Conservation (phyloP, 257 asterid species). For the Przewalskia tangutica region DNA sequence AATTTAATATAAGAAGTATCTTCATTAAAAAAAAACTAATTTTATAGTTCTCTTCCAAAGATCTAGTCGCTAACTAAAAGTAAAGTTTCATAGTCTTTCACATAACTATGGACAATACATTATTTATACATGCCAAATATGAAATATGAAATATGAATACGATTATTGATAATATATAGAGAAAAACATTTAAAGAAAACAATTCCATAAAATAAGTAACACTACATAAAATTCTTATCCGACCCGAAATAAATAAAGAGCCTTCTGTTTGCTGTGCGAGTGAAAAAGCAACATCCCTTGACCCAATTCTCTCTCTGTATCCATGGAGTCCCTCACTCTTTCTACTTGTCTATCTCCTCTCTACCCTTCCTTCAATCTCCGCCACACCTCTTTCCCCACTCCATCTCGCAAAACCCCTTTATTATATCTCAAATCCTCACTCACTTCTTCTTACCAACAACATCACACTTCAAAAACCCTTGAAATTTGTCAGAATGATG, state of each 20-base stretch:
- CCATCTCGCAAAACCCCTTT: constrained; percentile 12
- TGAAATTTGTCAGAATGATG: constrained; percentile 11
- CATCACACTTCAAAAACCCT: constrained; percentile 11
- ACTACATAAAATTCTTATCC: background rate
- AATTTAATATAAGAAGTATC: too few relatives aligned
- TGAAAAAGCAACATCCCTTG: background rate
- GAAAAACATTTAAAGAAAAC: too few relatives aligned
- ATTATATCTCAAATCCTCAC: constrained; percentile 13
- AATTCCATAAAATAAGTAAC: too few relatives aligned
- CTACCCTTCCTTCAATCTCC: background rate
- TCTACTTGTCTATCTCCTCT: constrained; percentile 34
- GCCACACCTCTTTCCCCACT: background rate
- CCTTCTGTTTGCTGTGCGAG: background rate
- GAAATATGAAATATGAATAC: too few relatives aligned
- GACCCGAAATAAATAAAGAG: background rate
- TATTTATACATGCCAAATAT: too few relatives aligned
- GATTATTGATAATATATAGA: too few relatives aligned
- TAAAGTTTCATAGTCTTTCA: too few relatives aligned
- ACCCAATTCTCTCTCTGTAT: constrained; percentile 8
- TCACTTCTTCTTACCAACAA: constrained; percentile 17
- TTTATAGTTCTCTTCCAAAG: too few relatives aligned
- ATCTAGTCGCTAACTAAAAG: too few relatives aligned
- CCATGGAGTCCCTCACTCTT: constrained; percentile 56
- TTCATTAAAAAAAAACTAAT: too few relatives aligned
- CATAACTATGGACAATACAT: too few relatives aligned